A percentile compares a stretch with the other conserved stretches of the same genome.
These are phyloP conservation scores for Boletus sp. DNA, from an alignment of 768 basidiomycete genomes.

Conservation along the genomic window DNA sequence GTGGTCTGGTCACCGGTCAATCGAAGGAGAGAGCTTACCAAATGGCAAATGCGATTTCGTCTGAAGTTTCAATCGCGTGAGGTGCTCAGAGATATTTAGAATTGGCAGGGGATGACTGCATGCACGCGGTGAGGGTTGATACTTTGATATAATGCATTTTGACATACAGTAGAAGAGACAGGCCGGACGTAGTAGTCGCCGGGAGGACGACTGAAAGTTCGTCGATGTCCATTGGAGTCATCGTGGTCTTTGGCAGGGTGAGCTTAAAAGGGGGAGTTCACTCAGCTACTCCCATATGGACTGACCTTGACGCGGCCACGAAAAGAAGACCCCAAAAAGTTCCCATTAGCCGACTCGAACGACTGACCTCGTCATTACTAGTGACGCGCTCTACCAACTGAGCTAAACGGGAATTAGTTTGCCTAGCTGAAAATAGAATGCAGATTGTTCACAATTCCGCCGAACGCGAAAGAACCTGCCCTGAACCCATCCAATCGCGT, in stretches of 20 bases:
- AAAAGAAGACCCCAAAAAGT: slow-evolving; percentile 18
- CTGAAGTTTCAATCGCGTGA: slow-evolving; percentile 81
- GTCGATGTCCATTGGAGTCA: slow-evolving; percentile 74
- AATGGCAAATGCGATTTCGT: slow-evolving; percentile 59
- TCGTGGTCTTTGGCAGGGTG: slow-evolving; percentile 18
- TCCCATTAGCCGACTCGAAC: slow-evolving; percentile 43
- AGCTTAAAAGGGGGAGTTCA: slow-evolving; percentile 2
- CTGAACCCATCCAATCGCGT: slow-evolving; percentile 24
- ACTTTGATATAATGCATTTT: background rate
- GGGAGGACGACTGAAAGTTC: slow-evolving; percentile 74
- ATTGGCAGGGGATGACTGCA: slow-evolving; percentile 93
- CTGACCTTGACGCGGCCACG: background rate
- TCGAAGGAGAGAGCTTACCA: slow-evolving; percentile 41
- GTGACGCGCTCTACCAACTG: slow-evolving; percentile 52
- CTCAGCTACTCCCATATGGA: background rate
- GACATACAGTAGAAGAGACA: slow-evolving; percentile 72
- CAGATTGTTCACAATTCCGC: background rate
- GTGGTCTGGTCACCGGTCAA: background rate
- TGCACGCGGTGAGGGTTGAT: slow-evolving; percentile 16
- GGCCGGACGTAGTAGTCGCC: slow-evolving; percentile 66
- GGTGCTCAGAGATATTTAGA: slow-evolving; percentile 94
- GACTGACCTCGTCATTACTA: slow-evolving; percentile 47
- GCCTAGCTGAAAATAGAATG: background rate
- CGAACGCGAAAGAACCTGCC: slow-evolving; percentile 33
- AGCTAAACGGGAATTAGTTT: slow-evolving; percentile 36